These are phyloP conservation scores for Quercus bicolor DNA, from an alignment of 306 rosid genomes.

Conservation along the genomic window DNA sequence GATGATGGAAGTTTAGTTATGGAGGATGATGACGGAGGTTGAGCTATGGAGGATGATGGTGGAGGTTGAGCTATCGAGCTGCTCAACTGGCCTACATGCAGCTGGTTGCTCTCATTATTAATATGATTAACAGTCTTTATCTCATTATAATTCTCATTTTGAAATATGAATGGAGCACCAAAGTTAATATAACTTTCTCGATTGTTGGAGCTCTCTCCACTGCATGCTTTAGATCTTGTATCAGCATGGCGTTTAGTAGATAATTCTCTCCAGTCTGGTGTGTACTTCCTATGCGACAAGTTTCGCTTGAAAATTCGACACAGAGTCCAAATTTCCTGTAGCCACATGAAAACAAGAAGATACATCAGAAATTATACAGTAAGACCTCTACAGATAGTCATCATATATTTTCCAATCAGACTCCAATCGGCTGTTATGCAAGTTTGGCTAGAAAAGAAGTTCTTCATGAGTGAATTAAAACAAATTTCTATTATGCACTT, in stretches of 20 bases:
- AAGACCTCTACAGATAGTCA: too few relatives aligned
- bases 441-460: too few relatives aligned
- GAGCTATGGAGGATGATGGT: constrained; percentile 19
- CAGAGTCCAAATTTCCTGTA: constrained; percentile 94
- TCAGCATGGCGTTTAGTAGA: constrained; percentile 32
- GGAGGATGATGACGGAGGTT: constrained; percentile 8
- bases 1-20: not conserved
- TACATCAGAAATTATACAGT: too few relatives aligned
- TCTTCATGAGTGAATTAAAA: too few relatives aligned
- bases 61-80: constrained; percentile 28
- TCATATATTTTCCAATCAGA: too few relatives aligned
- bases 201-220: constrained; percentile 23
- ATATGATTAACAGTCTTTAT: constrained; percentile 32
- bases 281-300: constrained; percentile 45
- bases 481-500: too few relatives aligned
- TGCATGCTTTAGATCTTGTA: constrained; percentile 21
- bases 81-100: constrained; percentile 23
- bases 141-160: constrained; percentile 15
- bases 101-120: constrained; percentile 21
- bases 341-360: not conserved
- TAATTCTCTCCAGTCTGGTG: constrained; percentile 44
- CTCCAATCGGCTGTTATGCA: too few relatives aligned
- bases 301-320: constrained; percentile 81
- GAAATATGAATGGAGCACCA: constrained; percentile 17
- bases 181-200: constrained; percentile 53